A percentile compares a stretch with the other conserved stretches of the same genome.
phyloP scores from a whole-genome alignment of 345 rosid genomes.

The Eucalyptus shirleyi region DNA sequence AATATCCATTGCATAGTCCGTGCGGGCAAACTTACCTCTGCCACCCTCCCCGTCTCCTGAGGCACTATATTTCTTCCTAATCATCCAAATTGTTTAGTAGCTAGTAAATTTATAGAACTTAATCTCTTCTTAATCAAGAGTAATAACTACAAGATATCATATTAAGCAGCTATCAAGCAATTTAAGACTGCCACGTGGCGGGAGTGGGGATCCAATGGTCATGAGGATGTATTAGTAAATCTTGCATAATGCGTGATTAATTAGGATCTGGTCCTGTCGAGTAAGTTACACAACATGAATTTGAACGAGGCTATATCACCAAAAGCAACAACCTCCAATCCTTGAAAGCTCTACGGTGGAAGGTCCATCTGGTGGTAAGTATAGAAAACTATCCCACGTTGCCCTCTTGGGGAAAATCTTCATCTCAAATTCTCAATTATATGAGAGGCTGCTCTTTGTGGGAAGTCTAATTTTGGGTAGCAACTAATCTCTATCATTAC shows the following conservation, averaged over 20 bases:
- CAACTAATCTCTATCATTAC: neutral
- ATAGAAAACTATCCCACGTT: neutral
- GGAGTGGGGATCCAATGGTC: neutral
- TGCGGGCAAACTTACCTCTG: neutral
- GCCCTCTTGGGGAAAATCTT: neutral
- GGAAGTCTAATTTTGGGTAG: neutral
- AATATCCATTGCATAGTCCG: neutral
- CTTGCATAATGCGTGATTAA: neutral
- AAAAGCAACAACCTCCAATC: neutral
- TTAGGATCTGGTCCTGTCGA: neutral
- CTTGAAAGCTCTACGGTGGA: neutral
- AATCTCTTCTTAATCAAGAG: neutral
- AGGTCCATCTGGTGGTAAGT: neutral
- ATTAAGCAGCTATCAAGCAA: neutral
- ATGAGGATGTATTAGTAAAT: neutral
- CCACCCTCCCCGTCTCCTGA: neutral
- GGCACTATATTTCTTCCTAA: neutral
- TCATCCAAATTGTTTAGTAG: neutral
- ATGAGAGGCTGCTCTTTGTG: neutral
- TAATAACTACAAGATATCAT: neutral
- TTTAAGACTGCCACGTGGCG: neutral
- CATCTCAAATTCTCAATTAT: neutral
- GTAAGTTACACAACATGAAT: neutral
- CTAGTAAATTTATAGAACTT: neutral
- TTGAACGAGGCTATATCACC: neutral